These are phyloP conservation scores for Aegilops bicornis DNA, from an alignment of 176 grass and related monocot species.

Conservation along the genomic window DNA sequence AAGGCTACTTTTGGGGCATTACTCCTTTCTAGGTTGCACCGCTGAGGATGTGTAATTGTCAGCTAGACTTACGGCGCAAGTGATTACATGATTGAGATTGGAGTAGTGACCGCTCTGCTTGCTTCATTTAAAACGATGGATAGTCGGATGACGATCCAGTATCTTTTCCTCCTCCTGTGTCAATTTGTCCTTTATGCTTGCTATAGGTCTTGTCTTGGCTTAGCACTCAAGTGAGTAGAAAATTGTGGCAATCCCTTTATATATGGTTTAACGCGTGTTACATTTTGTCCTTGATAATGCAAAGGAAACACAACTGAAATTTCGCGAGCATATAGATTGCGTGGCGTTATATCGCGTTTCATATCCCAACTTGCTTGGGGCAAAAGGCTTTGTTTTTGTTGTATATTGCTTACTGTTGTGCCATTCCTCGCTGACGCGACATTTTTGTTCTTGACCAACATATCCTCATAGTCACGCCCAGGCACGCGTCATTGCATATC, in stretches of 20 bases:
- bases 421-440: neutral
- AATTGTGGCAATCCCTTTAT: neutral
- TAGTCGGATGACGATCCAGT: neutral
- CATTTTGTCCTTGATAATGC: neutral
- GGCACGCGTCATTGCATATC: slow-evolving; percentile 1
- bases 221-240: slow-evolving; percentile 26
- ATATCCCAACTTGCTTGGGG: no score
- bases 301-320: neutral
- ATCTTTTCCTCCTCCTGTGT: neutral
- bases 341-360: no score
- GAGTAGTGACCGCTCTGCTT: neutral
- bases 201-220: slow-evolving; percentile 15
- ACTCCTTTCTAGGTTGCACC: neutral
- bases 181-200: slow-evolving; percentile 25
- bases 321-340: neutral
- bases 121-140: neutral
- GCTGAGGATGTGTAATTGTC: slow-evolving; percentile 6
- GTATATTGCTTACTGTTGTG: neutral
- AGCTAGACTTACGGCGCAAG: slow-evolving; percentile 32
- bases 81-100: slow-evolving; percentile 21
- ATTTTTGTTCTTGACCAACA: neutral
- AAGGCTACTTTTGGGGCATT: neutral
- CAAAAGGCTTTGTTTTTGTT: no score
- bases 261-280: neutral
- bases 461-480: neutral